Conservation (phyloP, 2,329 filamentous ascomycete species). For the Alternaria angustiovoidea region DNA sequence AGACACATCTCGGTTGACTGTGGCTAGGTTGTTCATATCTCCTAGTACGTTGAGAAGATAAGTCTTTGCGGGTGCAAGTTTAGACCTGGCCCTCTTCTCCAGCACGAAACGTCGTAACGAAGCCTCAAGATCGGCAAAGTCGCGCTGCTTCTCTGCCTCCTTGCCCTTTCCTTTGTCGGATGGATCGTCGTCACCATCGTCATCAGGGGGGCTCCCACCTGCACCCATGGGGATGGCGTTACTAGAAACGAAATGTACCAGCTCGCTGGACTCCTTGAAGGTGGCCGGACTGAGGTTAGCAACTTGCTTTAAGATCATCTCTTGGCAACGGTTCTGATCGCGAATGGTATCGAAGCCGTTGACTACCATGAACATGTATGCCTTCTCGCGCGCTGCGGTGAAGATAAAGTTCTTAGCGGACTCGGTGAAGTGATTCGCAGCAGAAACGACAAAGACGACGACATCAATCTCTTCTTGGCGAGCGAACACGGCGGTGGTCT, state of each 20-base stretch:
- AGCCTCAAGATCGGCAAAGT: slow-evolving; percentile 89
- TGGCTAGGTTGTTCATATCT: slow-evolving; percentile 83
- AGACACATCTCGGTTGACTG: slow-evolving; percentile 87
- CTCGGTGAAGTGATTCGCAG: slow-evolving; percentile 96
- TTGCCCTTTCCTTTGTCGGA: slow-evolving; percentile 71
- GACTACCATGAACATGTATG: slow-evolving; percentile 98
- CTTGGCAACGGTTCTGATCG: slow-evolving; percentile 89
- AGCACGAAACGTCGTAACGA: slow-evolving; percentile 91
- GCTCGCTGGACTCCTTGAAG: slow-evolving; percentile 87
- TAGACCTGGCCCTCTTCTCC: slow-evolving; percentile 93
- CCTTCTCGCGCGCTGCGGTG: slow-evolving; percentile 94
- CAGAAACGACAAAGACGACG: slow-evolving; percentile 97
- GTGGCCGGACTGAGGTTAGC: slow-evolving; percentile 87
- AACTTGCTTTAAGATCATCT: slow-evolving; percentile 92
- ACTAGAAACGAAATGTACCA: slow-evolving; percentile 98
- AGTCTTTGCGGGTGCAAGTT: slow-evolving; percentile 92
- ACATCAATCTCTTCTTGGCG: slow-evolving; percentile 98
- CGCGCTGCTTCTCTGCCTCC: slow-evolving; percentile 78
- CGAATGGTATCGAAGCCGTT: slow-evolving; percentile 95
- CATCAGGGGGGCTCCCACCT: slow-evolving; percentile 44
- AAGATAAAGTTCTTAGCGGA: slow-evolving; percentile 98
- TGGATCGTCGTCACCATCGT: slow-evolving; percentile 53
- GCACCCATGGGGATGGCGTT: slow-evolving; percentile 82
- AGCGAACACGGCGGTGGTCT: slow-evolving; percentile 96
- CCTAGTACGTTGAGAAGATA: slow-evolving; percentile 93